A percentile compares a stretch with the other conserved stretches of the same genome.
These are phyloP conservation scores for Penicillium bialowiezense DNA, from an alignment of 495 filamentous ascomycete species.

Conservation along the genomic window DNA sequence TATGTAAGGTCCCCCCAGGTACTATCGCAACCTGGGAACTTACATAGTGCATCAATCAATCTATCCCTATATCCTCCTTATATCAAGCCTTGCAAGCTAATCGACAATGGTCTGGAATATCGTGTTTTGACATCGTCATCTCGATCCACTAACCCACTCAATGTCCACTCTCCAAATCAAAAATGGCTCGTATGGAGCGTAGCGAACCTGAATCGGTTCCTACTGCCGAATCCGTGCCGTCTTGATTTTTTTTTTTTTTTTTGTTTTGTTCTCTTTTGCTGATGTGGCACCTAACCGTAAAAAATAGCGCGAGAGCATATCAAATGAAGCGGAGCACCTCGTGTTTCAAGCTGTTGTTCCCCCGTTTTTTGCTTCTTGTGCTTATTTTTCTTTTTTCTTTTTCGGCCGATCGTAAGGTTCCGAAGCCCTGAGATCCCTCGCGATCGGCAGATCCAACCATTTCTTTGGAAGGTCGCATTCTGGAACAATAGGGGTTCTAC, in stretches of 20 bases:
- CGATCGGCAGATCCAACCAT: constrained; percentile 18
- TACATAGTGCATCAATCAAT: too few species aligned
- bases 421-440: constrained; percentile 2
- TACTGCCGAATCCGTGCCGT: constrained; percentile 13
- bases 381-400: not conserved
- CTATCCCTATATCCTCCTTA: too few species aligned
- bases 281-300: constrained; percentile 3
- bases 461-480: constrained; percentile 8
- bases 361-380: not conserved
- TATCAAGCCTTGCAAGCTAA: too few species aligned
- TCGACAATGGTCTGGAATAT: too few species aligned
- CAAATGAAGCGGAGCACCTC: constrained; percentile 5
- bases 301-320: constrained; percentile 4
- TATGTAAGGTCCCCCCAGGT: too few species aligned
- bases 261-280: not conserved
- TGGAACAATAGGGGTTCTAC: not conserved
- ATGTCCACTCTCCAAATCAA: constrained; percentile 2
- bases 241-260: too few species aligned
- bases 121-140: constrained; percentile 7
- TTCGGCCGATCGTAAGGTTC: not conserved
- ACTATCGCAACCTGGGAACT: too few species aligned
- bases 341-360: constrained; percentile 7
- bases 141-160: not conserved
- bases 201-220: constrained; percentile 11
- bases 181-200: constrained; percentile 15